phyloP scores from a whole-genome alignment of 257 asterid species.

The Sherardia arvensis region DNA sequence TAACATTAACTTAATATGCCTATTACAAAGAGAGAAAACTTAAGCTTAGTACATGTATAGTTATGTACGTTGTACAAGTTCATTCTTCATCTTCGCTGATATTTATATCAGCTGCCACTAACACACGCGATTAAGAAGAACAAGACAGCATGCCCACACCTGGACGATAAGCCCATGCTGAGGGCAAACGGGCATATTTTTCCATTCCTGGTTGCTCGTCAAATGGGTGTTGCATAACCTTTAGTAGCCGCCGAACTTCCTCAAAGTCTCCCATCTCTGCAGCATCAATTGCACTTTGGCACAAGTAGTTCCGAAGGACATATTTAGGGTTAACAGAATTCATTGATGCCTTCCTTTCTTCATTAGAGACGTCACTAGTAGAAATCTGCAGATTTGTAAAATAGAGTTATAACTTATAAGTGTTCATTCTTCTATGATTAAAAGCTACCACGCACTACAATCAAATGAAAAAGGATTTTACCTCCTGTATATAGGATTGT shows the following conservation, averaged over 20 bases:
- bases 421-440: too few relatives aligned
- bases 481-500: constrained; percentile 78
- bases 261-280: constrained; percentile 84
- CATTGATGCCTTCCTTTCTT: constrained; percentile 74
- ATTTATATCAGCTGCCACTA: constrained; percentile 3
- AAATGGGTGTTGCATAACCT: constrained; percentile 66
- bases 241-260: constrained; percentile 62
- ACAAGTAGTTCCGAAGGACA: constrained; percentile 80
- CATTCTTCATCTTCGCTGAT: not conserved
- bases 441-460: too few relatives aligned
- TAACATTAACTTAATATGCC: not conserved
- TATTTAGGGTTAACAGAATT: constrained; percentile 78
- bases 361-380: constrained; percentile 46
- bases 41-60: constrained; percentile 1
- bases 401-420: not conserved
- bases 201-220: constrained; percentile 98
- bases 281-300: constrained; percentile 93
- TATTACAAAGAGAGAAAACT: not conserved
- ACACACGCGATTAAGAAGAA: constrained; percentile 54
- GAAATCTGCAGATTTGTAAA: constrained; percentile 37
- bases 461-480: constrained; percentile 13
- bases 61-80: constrained; percentile 32
- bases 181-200: constrained; percentile 85
- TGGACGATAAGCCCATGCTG: constrained; percentile 98
- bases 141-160: constrained; percentile 99